Evolutionary conservation across 2,329 filamentous ascomycete species (phyloP).

Genomic region (Scedosporium aurantiacum): DNA sequence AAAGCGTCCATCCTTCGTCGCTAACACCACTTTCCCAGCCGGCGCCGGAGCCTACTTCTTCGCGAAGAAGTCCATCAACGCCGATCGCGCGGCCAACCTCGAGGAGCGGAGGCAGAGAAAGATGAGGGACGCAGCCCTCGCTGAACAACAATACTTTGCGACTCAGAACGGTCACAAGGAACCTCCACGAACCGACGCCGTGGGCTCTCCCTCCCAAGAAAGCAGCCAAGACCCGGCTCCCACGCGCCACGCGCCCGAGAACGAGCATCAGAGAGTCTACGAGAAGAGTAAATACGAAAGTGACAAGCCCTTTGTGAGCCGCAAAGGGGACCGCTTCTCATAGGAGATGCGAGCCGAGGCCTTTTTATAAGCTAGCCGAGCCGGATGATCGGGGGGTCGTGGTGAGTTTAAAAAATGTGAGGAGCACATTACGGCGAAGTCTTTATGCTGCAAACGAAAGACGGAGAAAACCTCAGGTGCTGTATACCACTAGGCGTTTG

Average conservation of each 20-base stretch:
- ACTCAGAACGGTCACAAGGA: conserved; percentile 24
- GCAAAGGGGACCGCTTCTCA: conserved; percentile 79
- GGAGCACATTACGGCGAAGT: neutral
- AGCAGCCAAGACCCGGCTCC: conserved; percentile 71
- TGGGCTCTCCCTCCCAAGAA: conserved; percentile 58
- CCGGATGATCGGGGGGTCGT: neutral
- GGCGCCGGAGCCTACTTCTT: conserved; percentile 92
- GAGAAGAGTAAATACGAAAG: conserved; percentile 92
- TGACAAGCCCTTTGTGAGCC: conserved; percentile 59
- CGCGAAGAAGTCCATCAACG: conserved; percentile 89
- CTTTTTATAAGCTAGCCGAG: neutral
- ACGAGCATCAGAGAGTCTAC: conserved; percentile 50
- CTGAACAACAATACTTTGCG: neutral
- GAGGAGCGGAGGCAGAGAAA: conserved; percentile 56
- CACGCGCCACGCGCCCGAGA: conserved; percentile 67
- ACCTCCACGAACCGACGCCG: conserved; percentile 45
- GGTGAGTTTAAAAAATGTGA: neutral
- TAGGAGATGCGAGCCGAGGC: conserved; percentile 19
- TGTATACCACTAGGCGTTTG: neutral
- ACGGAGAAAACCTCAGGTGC: neutral
- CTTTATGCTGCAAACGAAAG: neutral
- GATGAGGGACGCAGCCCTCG: conserved; percentile 29
- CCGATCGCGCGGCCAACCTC: conserved; percentile 65
- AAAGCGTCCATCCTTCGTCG: neutral
- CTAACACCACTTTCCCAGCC: conserved; percentile 36